Conservation (phyloP, 2,329 filamentous ascomycete species). For the Penicillium hesseltinei region DNA sequence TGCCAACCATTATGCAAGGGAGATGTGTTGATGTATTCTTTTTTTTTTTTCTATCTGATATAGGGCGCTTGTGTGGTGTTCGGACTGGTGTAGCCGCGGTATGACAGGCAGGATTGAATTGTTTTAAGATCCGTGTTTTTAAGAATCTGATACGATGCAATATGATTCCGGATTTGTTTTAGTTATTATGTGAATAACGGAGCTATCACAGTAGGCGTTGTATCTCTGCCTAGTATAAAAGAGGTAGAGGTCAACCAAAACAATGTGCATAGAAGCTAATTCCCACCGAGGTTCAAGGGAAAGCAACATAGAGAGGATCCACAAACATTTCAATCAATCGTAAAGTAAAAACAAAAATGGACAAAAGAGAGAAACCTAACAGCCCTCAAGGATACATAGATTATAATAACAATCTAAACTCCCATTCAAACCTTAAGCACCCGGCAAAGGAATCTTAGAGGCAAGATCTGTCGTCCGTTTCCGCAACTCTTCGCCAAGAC, state of each 20-base stretch:
- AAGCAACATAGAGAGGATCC: constrained; percentile 1
- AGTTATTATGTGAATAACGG: background rate
- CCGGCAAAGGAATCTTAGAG: constrained; percentile 15
- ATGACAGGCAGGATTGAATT: constrained; percentile 19
- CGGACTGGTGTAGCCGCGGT: constrained; percentile 21
- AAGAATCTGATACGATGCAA: constrained; percentile 6
- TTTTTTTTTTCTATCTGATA: constrained; percentile 9
- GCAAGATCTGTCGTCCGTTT: constrained; percentile 24
- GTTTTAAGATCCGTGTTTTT: constrained; percentile 12
- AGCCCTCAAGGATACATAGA: background rate
- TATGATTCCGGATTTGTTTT: constrained; percentile 3
- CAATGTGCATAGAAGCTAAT: background rate
- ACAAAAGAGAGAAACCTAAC: background rate
- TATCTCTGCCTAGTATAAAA: background rate
- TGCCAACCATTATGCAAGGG: background rate
- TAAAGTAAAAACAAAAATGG: background rate
- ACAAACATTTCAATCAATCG: background rate
- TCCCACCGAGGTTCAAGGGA: background rate
- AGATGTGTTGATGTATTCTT: constrained; percentile 9
- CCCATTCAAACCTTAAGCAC: constrained; percentile 4
- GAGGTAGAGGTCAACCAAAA: background rate
- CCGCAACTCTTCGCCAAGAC: constrained; percentile 90
- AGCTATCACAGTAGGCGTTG: background rate
- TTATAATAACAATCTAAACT: background rate
- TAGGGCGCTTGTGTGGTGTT: constrained; percentile 29